Evolutionary conservation across 495 filamentous ascomycete genomes (phyloP), one percentile per base, ranked within the genome.

Genomic region (Margaritispora aquatica): DNA sequence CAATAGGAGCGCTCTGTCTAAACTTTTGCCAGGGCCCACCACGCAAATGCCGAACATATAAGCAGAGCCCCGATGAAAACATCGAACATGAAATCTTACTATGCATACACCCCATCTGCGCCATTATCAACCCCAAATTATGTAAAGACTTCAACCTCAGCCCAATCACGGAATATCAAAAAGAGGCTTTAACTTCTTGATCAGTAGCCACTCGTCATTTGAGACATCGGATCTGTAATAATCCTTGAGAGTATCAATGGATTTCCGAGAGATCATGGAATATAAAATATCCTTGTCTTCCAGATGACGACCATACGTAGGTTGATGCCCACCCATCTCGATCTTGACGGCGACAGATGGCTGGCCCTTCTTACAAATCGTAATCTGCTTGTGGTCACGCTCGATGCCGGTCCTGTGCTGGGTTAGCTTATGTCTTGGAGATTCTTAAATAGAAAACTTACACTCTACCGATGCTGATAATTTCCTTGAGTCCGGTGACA

Each of bases 341-440:
- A 99, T 92, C 83, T 99, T 99, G 74, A 99, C 80, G 23, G 94
- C 94, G 17, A 97, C 94, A 5, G 92, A 96, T 29, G 94, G 95
- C 67, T 96, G 90, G 58, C 93, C 95, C 75, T 90, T 92, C 76
- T 97, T 99, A 76, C 88, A 92, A 50, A 96, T 77, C 11, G 77
- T 80, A 66, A 99, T 84, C 51, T 93, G 80, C 76, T 97, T 99
- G 84, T 97, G 95, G 62, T 99, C 95, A 70, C 95, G 88, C 73
- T 97, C 92, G 71, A 99, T 97, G 9, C 87, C 90, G 61, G 88
- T 85, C 17, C 92, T 96, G 66, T 55, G 60, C 31, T 46, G 19
- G 51, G 49, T 68, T 54, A 64, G 62, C 51, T 26, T 10, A 5
- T 2, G 2, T 36, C 13, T 15, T n/a, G n/a, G n/a, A 51, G 17